These are phyloP conservation scores for Irpex rosettiformis DNA, from an alignment of 1,284 basidiomycete species.

Conservation along the genomic window DNA sequence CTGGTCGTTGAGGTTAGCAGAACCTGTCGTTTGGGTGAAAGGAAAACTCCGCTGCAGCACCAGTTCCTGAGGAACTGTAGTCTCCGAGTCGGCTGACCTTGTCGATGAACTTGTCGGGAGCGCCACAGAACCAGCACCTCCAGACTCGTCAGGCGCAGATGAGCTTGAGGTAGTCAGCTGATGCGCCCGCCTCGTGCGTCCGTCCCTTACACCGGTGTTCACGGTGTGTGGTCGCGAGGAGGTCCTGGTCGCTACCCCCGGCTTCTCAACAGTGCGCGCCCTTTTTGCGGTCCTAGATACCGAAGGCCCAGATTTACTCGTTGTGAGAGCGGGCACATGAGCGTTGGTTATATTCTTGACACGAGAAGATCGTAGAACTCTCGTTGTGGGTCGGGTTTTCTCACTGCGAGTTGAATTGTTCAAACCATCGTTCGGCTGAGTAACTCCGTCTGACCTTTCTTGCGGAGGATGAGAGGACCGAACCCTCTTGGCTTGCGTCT, in stretches of 20 bases:
- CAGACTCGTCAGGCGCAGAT: background rate
- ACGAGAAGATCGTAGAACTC: conserved; percentile 18
- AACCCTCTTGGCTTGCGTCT: background rate
- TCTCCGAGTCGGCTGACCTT: conserved; percentile 20
- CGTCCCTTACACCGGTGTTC: background rate
- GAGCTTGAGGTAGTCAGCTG: conserved; percentile 5
- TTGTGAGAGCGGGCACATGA: background rate
- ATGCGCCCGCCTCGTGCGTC: conserved; percentile 1
- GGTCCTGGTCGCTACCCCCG: conserved; percentile 1
- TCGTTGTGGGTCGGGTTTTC: conserved; percentile 2
- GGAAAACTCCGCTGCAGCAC: background rate
- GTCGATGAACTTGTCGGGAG: conserved; percentile 11
- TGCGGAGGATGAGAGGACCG: background rate
- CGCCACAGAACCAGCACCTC: background rate
- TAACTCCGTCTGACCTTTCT: background rate
- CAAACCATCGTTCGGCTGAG: background rate
- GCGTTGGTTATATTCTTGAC: conserved; percentile 17
- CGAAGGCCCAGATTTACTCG: background rate
- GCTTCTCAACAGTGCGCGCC: background rate
- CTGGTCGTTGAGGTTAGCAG: conserved; percentile 6
- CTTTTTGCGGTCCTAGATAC: conserved; percentile 1
- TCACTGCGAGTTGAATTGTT: background rate
- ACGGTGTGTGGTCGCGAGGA: background rate
- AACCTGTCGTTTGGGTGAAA: conserved; percentile 9
- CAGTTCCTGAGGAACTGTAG: conserved; percentile 13